These are phyloP conservation scores for Paraleonurus japonicus DNA, from an alignment of 257 asterid genomes.

Conservation along the genomic window DNA sequence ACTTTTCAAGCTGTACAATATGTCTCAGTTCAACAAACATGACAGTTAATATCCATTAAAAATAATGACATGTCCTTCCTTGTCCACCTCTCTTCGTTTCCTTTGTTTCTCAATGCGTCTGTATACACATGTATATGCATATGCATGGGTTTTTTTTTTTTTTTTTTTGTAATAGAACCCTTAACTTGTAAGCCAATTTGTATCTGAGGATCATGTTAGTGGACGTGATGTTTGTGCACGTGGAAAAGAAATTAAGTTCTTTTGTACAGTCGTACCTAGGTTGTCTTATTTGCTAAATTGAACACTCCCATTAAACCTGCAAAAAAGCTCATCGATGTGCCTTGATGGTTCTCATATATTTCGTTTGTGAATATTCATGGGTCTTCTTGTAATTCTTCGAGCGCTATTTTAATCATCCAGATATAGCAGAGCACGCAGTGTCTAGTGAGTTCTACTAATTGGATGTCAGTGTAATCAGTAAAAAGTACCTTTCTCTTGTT, in stretches of 20 bases:
- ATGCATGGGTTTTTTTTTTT: background rate
- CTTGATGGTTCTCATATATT: background rate
- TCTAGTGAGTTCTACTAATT: background rate
- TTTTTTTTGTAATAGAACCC: background rate
- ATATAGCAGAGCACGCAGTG: background rate
- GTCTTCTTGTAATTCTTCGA: background rate
- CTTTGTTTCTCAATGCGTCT: background rate
- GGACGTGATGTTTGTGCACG: background rate
- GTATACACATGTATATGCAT: background rate
- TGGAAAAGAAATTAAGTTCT: background rate
- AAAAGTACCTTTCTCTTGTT: conserved; percentile 4
- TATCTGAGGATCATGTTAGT: background rate
- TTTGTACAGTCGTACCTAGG: background rate
- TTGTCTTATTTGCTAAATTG: background rate
- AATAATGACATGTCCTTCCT: background rate
- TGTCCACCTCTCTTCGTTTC: background rate
- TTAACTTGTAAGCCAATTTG: conserved; percentile 4
- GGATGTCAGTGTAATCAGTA: background rate
- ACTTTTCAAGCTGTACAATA: background rate
- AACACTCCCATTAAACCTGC: background rate
- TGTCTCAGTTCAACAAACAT: background rate
- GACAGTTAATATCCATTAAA: background rate
- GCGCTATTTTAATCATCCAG: background rate
- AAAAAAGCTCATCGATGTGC: background rate
- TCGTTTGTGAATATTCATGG: background rate